These are phyloP conservation scores for Amaranthus hypochondriacus DNA, from an alignment of 148 eudicot species.

Conservation along the genomic window DNA sequence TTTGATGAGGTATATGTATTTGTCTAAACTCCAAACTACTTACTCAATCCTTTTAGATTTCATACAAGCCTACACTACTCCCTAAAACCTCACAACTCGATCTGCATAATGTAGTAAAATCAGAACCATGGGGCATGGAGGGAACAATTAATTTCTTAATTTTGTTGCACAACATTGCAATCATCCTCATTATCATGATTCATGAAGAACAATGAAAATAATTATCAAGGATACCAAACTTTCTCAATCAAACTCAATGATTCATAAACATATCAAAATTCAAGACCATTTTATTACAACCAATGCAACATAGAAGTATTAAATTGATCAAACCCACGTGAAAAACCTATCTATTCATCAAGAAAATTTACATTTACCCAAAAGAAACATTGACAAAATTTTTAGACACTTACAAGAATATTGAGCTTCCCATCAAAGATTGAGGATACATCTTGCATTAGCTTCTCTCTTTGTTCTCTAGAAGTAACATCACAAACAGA, in stretches of 20 bases:
- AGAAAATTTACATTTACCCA: not conserved
- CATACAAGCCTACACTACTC: too few species aligned
- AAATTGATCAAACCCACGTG: not conserved
- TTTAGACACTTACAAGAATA: slow-evolving; percentile 59
- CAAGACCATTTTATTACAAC: too few species aligned
- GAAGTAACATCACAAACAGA: slow-evolving; percentile 67
- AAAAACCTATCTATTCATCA: not conserved
- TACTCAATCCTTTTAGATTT: too few species aligned
- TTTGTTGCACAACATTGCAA: too few species aligned
- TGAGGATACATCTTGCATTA: slow-evolving; percentile 54
- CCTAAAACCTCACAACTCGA: too few species aligned
- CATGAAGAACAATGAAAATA: too few species aligned
- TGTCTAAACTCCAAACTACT: too few species aligned
- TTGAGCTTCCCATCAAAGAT: slow-evolving; percentile 73
- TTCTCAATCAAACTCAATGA: not conserved
- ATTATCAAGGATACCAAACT: not conserved
- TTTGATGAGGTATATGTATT: too few species aligned
- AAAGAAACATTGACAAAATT: not conserved
- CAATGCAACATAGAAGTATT: not conserved
- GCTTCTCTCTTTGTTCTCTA: slow-evolving; percentile 44
- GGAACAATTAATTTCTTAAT: too few species aligned
- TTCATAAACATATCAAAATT: not conserved
- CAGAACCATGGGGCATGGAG: too few species aligned
- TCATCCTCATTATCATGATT: too few species aligned
- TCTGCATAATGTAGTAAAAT: too few species aligned